Base-by-base conservation (phyloP, 352 stramenopile species). In the Phytophthora podocarpi region DNA sequence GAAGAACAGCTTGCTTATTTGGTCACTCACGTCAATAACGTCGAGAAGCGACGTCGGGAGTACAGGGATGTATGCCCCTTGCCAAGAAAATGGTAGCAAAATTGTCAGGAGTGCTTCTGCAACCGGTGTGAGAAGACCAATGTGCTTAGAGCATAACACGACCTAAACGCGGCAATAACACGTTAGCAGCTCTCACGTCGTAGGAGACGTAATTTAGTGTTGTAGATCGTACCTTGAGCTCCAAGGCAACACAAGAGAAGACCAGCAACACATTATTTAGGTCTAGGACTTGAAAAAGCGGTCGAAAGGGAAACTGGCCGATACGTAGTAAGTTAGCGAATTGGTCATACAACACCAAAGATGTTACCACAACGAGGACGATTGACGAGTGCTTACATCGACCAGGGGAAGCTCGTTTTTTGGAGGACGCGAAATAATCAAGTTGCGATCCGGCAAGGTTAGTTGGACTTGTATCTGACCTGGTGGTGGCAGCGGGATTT, bases 401-500 rank as follows among this genome's bases (percentile, higher is more conserved):
- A 89, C 84, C 55, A 98, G 73, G 2, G 96, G 96, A 5, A 98
- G 79, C 16, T 97, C 76, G 67, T 98, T 98, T 30, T 75, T 81
- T 13, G 95, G 89, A 28, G 96, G 94, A 8, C 93, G 70, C 31
- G 78, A 92, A 42, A 98, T 87, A 26, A 86, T 77, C 23, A 97
- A 42, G 39, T 89, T 95, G n/a, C 84, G 70, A 67, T 98, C 86
- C 47, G 93, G 73, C 9, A 97, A 67, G 4, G 87, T 83, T 50
- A 96, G 87, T 55, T 96, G 80, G 1, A 98, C 93, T 78, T 97
- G 81, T 26, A 98, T 91, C 58, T 95, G 82, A 5, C 85, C 83
- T 5, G 82, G 95, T 5, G 97, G 96, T 6, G 97, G 97, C 27
- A 98, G 74, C 11, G 97, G 96, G 24, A 99, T 95, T 77, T 99